Conservation (phyloP, 257 asterid species). For the Galeopsis tetrahit region DNA sequence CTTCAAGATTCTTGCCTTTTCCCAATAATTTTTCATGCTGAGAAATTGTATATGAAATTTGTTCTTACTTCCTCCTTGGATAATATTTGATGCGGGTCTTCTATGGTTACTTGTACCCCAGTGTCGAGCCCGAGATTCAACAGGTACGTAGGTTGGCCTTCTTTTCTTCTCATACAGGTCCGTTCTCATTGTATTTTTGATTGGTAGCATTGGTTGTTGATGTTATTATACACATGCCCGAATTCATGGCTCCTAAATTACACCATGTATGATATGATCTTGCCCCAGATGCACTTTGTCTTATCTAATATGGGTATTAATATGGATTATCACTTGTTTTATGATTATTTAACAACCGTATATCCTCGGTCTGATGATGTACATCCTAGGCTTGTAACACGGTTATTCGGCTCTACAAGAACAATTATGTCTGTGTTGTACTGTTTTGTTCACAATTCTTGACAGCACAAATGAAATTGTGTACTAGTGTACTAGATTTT, state of each 20-base stretch:
- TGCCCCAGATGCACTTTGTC: too few relatives aligned
- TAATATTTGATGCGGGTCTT: background rate
- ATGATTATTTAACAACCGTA: conserved; percentile 2
- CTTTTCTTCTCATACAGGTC: background rate
- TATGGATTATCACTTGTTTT: background rate
- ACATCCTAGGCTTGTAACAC: conserved; percentile 18
- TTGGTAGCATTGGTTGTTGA: background rate
- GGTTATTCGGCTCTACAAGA: background rate
- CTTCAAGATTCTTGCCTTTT: background rate
- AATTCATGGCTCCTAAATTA: background rate
- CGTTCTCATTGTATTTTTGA: background rate
- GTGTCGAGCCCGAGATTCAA: background rate
- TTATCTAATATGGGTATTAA: background rate
- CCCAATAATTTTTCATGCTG: background rate
- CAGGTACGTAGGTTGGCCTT: background rate
- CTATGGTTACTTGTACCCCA: background rate
- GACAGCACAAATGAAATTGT: too few relatives aligned
- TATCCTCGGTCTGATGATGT: background rate
- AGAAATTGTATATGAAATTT: background rate
- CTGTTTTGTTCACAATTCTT: background rate
- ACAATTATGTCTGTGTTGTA: background rate
- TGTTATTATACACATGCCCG: background rate
- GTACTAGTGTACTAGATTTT: too few relatives aligned
- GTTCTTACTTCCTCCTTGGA: background rate
- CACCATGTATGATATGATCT: conserved; percentile 5